Evolutionary conservation across 345 rosid species (phyloP), one percentile per base, ranked within the genome.

Genomic region (Toxicodendron radicans): DNA sequence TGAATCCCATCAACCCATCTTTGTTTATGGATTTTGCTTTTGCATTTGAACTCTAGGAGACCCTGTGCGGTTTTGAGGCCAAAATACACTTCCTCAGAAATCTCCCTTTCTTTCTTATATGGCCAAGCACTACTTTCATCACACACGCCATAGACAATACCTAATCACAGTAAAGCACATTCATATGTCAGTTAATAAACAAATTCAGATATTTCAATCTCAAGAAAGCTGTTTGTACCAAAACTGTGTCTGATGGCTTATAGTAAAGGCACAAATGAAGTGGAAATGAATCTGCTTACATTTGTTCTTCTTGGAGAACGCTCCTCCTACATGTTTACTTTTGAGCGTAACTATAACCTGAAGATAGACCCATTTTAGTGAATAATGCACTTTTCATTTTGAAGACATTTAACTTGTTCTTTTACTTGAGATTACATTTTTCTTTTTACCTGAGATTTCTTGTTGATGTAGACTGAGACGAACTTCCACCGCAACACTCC

Each of bases 51-150:
- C 78, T 95, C 99, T 17, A 92, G 64, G 43, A 95, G 93, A n/a
- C 99, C 98, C 58, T 95, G 91, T 27, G 88, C 98, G 0, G 99
- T 95, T 80, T 91, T 95, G 27, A 92, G 85, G 56, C 98, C 99
- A 17, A 95, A 92, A 79, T 87, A 87, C 57, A 90, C 83, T 75
- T 92, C 97, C 68, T 90, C 98, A 5, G 88, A 70, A 8, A 80
- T 84, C 41, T 92, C 97, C 73, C 96, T 90, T 73, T 89, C 97
- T 78, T 88, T 91, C 74, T 90, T 85, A 24, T 90, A 86, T 7
- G 98, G 96, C 99, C 98, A 93, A 70, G 96, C 98, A 17, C 83
- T 70, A 60, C 80, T 88, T 86, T 91, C 97, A 60, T 90, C 94
- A 62, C 97, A 90, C 10, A 91, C 83, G 60, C 93, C 98, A 75